Evolutionary conservation across 2,329 filamentous ascomycete genomes (phyloP), one percentile per base, ranked within the genome.

Genomic region (Alternaria sp.): DNA sequence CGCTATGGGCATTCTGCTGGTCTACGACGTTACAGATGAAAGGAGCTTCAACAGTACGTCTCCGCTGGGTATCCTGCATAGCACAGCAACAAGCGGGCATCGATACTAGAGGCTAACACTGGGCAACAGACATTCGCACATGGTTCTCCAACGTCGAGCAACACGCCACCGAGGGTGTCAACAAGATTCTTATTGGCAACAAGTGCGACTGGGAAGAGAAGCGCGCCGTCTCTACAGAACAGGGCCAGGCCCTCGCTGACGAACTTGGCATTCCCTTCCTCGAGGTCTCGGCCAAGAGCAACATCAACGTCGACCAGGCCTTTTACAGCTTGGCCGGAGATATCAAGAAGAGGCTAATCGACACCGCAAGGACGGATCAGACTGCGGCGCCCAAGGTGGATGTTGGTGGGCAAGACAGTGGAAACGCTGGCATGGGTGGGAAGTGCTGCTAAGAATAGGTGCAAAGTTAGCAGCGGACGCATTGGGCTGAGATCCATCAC

Each of bases 141-240:
- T 99, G 95, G 95, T 99, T 99, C 84, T 94, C 94, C 78, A 98
- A 99, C 82, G 94, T 97, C 72, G 94, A 97, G 80, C 94, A 97
- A 81, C 94, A 99, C 83, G 95, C 95, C 60, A 97, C 93, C 74
- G 95, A 98, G 83, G 95, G 95, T 75, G 95, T 99, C 78, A 97
- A 98, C 88, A 99, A 98, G 86, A 98, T 99, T 78, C 88, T 99
- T 69, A 97, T 99, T 71, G 95, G 95, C 79, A 99, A 99, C 87
- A 99, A 99, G 84, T 99, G 95, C 83, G 95, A 99, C 82, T 98
- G 95, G 95, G 95, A 98, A 82, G 95, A 99, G 83, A 98, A 98
- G 87, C 91, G 95, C 70, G 93, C 92, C 56, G 91, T 99, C 42
- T 93, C 92, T 51, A 96, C 91, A 61, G 94, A 97, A 80, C 91